A percentile compares a stretch with the other conserved stretches of the same genome.
phyloP scores from a whole-genome alignment of 2,329 filamentous ascomycete genomes.

The Exophiala dermatitidis region DNA sequence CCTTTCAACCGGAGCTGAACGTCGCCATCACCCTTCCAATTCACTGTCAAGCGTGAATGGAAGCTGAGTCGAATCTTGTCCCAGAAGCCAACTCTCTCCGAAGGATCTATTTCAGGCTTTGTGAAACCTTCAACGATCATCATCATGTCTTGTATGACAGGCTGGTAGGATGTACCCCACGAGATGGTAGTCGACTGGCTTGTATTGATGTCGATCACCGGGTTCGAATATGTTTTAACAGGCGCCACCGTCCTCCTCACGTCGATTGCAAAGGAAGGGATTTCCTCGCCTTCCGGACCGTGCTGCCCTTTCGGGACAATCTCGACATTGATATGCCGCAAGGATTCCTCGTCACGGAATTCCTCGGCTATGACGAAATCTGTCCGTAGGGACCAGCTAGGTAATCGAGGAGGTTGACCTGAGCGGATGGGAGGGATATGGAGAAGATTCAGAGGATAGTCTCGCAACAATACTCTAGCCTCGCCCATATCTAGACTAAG shows the following conservation, averaged over 20 bases:
- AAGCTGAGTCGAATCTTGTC: conserved; percentile 94
- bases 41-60: conserved; percentile 79
- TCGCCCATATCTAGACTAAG: conserved; percentile 87
- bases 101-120: conserved; percentile 87
- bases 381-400: conserved; percentile 75
- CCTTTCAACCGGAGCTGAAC: conserved; percentile 89
- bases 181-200: conserved; percentile 86
- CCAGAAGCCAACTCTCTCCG: conserved; percentile 94
- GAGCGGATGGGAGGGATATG: conserved; percentile 79
- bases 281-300: conserved; percentile 46
- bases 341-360: conserved; percentile 71
- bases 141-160: conserved; percentile 99
- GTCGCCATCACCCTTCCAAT: conserved; percentile 94
- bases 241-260: conserved; percentile 87
- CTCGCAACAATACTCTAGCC: conserved; percentile 73
- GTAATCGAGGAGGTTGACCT: conserved; percentile 69
- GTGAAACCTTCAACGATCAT: conserved; percentile 97
- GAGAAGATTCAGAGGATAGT: conserved; percentile 86
- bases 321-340: conserved; percentile 70
- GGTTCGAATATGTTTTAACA: conserved; percentile 93
- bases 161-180: conserved; percentile 96
- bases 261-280: conserved; percentile 69
- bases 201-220: conserved; percentile 87
- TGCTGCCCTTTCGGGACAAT: conserved; percentile 66
- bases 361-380: conserved; percentile 97